Percentiles rank a stretch among this genome's conserved stretches.
Evolutionary conservation across 2,329 filamentous ascomycete genomes (phyloP).

Genomic region (Tolypocladium inflatum): DNA sequence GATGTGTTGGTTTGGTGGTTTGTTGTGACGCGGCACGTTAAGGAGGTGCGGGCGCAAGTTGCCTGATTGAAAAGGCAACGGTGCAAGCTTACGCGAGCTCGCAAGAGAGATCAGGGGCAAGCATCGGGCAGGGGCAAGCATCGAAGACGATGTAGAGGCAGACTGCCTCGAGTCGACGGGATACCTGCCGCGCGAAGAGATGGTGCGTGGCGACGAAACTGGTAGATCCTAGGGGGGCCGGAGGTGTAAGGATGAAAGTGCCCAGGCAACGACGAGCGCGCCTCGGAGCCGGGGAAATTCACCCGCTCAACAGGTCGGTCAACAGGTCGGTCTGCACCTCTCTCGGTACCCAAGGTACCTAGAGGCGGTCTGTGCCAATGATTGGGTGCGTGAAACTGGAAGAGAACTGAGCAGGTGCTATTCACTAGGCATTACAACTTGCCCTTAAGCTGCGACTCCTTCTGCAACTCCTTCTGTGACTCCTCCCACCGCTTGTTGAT

Average conservation of each 20-base stretch:
- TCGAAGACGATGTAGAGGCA: not conserved
- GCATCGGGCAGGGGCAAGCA: not conserved
- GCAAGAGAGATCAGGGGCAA: not conserved
- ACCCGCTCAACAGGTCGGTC: not conserved
- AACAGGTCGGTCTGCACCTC: not conserved
- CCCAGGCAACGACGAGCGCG: not conserved
- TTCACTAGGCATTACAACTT: slow-evolving; percentile 3
- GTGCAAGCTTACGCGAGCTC: not conserved
- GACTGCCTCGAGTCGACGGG: not conserved
- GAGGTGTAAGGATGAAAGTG: not conserved
- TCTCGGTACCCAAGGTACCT: too few relatives aligned
- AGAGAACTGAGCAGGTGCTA: not conserved
- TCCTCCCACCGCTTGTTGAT: slow-evolving; percentile 63
- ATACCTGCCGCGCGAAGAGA: not conserved
- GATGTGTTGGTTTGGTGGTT: not conserved
- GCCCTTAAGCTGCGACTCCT: slow-evolving; percentile 26
- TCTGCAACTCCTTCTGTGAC: slow-evolving; percentile 38
- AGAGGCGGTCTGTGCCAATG: not conserved
- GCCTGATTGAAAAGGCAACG: too few relatives aligned
- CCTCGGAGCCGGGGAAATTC: not conserved
- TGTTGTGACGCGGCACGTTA: not conserved
- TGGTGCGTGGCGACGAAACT: not conserved
- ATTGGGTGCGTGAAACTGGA: not conserved
- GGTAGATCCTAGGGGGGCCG: not conserved
- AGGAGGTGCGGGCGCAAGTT: not conserved